phyloP scores from a whole-genome alignment of 345 rosid genomes.

The Laguncularia racemosa region DNA sequence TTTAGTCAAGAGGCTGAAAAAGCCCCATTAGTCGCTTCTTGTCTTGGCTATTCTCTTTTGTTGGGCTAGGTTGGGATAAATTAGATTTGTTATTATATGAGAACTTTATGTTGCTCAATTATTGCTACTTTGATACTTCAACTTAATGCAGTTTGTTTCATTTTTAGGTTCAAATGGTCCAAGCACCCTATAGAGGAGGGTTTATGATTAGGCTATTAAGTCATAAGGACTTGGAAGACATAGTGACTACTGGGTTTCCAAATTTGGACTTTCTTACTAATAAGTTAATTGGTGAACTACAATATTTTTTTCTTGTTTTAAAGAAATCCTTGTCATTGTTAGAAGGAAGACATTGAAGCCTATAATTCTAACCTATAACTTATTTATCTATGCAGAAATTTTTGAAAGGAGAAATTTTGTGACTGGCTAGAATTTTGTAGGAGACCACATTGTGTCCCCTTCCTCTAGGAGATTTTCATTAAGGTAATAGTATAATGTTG shows the following conservation, averaged over 20 bases:
- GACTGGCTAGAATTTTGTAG: conserved; percentile 20
- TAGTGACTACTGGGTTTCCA: conserved; percentile 63
- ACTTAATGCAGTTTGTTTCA: not conserved
- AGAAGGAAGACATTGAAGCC: not conserved
- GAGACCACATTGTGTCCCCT: conserved; percentile 25
- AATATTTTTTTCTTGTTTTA: conserved; percentile 2
- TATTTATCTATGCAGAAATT: conserved; percentile 40
- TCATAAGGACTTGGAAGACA: conserved; percentile 47
- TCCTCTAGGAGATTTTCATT: conserved; percentile 53
- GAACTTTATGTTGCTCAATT: too few species aligned
- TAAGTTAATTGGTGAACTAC: conserved; percentile 62
- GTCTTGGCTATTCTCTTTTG: too few species aligned
- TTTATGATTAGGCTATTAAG: conserved; percentile 64
- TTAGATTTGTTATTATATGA: too few species aligned
- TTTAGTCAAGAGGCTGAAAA: too few species aligned
- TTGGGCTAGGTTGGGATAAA: too few species aligned
- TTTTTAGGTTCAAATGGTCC: conserved; percentile 51
- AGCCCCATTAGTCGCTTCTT: too few species aligned
- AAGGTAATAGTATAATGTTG: conserved; percentile 38
- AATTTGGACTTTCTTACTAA: conserved; percentile 47
- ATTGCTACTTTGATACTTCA: not conserved
- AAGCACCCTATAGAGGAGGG: conserved; percentile 76
- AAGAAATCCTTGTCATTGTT: conserved; percentile 1
- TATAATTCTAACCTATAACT: not conserved
- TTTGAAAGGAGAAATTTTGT: conserved; percentile 41